phyloP scores from a whole-genome alignment of 257 asterid species.

The Primulina eburnea region DNA sequence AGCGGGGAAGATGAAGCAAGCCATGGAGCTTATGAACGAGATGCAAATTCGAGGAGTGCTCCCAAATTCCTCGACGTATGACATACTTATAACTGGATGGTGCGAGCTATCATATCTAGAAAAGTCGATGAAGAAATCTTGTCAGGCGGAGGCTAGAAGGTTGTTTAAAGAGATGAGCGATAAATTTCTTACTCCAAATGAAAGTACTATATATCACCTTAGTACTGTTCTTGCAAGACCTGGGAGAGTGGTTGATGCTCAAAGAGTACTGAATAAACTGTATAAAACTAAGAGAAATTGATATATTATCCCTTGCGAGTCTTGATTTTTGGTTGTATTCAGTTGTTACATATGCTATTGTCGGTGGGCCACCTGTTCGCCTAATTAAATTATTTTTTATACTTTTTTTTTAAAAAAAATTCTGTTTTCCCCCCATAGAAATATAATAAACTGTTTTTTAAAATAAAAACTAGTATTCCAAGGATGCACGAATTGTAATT shows the following conservation, averaged over 20 bases:
- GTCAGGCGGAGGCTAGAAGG: slow-evolving; percentile 61
- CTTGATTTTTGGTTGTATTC: neutral
- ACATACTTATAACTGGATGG: slow-evolving; percentile 81
- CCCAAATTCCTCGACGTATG: slow-evolving; percentile 78
- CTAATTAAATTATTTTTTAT: too few relatives aligned
- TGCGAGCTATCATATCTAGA: slow-evolving; percentile 57
- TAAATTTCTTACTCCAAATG: slow-evolving; percentile 55
- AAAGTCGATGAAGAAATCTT: slow-evolving; percentile 42
- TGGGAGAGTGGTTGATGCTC: slow-evolving; percentile 68
- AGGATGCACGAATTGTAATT: too few relatives aligned
- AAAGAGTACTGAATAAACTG: slow-evolving; percentile 51
- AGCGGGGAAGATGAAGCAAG: slow-evolving; percentile 83
- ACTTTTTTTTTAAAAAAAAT: too few relatives aligned
- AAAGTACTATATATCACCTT: slow-evolving; percentile 56
- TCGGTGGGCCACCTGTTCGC: too few relatives aligned
- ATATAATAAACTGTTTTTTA: too few relatives aligned
- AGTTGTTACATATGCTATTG: neutral
- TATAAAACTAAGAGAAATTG: slow-evolving; percentile 46
- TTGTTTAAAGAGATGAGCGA: slow-evolving; percentile 73
- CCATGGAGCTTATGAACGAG: slow-evolving; percentile 80
- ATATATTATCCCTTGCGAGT: neutral
- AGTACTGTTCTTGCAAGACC: slow-evolving; percentile 69
- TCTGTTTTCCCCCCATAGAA: too few relatives aligned
- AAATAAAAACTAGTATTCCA: too few relatives aligned
- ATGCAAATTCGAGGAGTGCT: slow-evolving; percentile 65